Conservation (phyloP, 352 stramenopile species). For the Globisporangium paroecandrum region DNA sequence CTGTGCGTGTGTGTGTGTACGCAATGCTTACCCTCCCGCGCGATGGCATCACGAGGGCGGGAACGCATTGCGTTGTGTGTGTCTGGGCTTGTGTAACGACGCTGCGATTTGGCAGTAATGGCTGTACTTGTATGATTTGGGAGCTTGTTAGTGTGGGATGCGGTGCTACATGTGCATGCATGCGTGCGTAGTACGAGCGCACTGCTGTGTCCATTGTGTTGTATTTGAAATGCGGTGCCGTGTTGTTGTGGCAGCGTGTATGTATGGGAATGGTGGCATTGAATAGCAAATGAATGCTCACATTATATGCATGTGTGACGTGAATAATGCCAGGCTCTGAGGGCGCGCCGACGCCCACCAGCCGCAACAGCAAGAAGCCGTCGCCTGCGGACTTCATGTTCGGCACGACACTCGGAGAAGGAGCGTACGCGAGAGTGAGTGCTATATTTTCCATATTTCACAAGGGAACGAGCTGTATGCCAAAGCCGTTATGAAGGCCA, state of each 20-base stretch:
- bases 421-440: constrained; percentile 78
- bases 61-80: neutral
- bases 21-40: neutral
- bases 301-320: neutral
- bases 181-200: neutral
- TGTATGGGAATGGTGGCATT: neutral
- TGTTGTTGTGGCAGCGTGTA: neutral
- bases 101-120: neutral
- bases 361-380: constrained; percentile 61
- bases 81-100: neutral
- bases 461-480: neutral
- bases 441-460: constrained; percentile 2
- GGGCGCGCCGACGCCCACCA: constrained; percentile 24
- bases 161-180: neutral
- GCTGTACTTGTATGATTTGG: neutral
- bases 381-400: constrained; percentile 89
- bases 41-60: neutral
- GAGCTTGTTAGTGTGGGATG: neutral
- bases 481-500: neutral
- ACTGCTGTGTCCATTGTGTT: neutral
- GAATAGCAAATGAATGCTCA: neutral
- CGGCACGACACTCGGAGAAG: constrained; percentile 82
- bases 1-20: neutral
- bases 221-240: neutral
- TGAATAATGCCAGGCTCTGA: constrained; percentile 24